Conservation (phyloP, 257 asterid species). For the Anisodus tanguticus region DNA sequence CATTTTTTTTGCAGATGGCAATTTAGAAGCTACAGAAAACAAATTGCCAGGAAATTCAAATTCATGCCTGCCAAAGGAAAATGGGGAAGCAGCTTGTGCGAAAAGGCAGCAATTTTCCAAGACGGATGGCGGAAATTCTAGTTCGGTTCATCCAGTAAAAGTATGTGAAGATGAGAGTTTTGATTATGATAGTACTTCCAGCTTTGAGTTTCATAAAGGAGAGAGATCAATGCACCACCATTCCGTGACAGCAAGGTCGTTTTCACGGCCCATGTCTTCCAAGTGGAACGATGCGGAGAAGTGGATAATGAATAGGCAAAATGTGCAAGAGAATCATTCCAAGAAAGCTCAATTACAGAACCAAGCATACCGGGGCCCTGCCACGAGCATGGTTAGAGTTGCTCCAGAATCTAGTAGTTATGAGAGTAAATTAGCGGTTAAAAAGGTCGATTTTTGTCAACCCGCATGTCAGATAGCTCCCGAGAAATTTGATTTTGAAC, state of each 20-base stretch:
- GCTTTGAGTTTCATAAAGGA: slow-evolving; percentile 95
- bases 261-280: slow-evolving; percentile 80
- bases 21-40: slow-evolving; percentile 13
- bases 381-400: slow-evolving; percentile 51
- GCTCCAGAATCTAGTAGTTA: slow-evolving; percentile 60
- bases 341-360: slow-evolving; percentile 58
- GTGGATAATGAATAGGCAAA: slow-evolving; percentile 91
- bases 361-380: slow-evolving; percentile 49
- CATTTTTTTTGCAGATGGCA: slow-evolving; percentile 36
- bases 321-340: slow-evolving; percentile 49
- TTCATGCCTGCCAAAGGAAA: slow-evolving; percentile 45
- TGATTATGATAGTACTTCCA: slow-evolving; percentile 95
- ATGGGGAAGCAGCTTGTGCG: slow-evolving; percentile 41
- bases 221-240: slow-evolving; percentile 71
- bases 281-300: slow-evolving; percentile 99
- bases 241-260: slow-evolving; percentile 52
- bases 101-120: slow-evolving; percentile 54
- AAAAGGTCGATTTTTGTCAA: slow-evolving; percentile 78
- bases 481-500: slow-evolving; percentile 49
- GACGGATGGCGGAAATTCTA: slow-evolving; percentile 62
- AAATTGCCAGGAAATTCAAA: slow-evolving; percentile 31
- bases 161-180: slow-evolving; percentile 80
- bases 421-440: slow-evolving; percentile 62
- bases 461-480: slow-evolving; percentile 49
- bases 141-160: slow-evolving; percentile 66